These are phyloP conservation scores for Parietaria judaica DNA, from an alignment of 306 rosid species.

Conservation along the genomic window DNA sequence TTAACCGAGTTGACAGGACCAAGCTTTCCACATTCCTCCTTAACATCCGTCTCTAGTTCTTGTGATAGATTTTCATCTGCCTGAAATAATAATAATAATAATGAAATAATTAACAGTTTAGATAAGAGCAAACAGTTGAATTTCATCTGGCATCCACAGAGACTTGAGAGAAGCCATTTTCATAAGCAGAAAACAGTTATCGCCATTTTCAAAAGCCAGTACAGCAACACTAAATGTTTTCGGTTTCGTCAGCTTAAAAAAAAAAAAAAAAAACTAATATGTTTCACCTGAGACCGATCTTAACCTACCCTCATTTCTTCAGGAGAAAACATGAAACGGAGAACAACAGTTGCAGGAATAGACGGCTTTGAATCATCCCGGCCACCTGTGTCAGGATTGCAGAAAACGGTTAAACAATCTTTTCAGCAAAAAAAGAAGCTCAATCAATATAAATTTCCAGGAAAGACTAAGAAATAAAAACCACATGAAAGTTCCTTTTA, in stretches of 20 bases:
- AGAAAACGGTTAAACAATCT: neutral
- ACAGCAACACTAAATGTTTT: too few species aligned
- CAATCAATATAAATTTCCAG: neutral
- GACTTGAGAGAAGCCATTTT: too few species aligned
- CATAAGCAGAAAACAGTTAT: too few species aligned
- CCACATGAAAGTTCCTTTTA: neutral
- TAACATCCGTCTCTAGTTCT: slow-evolving; percentile 80
- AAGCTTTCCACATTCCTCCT: slow-evolving; percentile 76
- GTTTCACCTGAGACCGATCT: neutral
- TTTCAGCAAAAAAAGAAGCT: slow-evolving; percentile 3
- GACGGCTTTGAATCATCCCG: slow-evolving; percentile 76
- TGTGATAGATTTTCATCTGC: slow-evolving; percentile 62
- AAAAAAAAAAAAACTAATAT: neutral
- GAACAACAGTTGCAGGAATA: slow-evolving; percentile 77
- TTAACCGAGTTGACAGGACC: slow-evolving; percentile 79
- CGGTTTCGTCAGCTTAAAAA: too few species aligned
- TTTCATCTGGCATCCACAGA: too few species aligned
- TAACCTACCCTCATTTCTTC: slow-evolving; percentile 74
- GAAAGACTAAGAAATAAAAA: neutral
- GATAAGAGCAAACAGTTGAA: too few species aligned
- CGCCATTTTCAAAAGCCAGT: too few species aligned
- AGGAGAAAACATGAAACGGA: slow-evolving; percentile 73
- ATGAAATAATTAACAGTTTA: too few species aligned
- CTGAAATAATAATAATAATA: slow-evolving; percentile 30
- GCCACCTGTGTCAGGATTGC: slow-evolving; percentile 50